Evolutionary conservation across 2,329 filamentous ascomycete genomes (phyloP), one percentile per base, ranked within the genome.

Genomic region (Apiospora koreana): DNA sequence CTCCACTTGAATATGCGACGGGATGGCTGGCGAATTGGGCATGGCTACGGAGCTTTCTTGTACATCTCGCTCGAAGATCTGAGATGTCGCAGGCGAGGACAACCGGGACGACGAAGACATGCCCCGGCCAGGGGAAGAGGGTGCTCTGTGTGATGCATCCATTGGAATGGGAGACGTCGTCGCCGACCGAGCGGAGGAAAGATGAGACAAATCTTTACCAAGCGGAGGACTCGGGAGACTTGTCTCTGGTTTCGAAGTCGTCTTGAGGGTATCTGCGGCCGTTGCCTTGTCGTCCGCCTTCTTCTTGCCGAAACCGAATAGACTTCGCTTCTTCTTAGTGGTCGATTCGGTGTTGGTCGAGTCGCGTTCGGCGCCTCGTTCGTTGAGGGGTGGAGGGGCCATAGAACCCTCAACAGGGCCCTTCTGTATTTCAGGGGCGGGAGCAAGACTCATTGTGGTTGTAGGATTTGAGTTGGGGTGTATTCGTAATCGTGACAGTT

Each of bases 1-100:
- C 80, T 98, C 95, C 9, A 94, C 97, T 76, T 95, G 91, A 76
- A 98, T 97, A 78, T 98, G 95, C 9, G 93, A 91, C 3, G 95
- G 95, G 72, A 98, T 96, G n/a, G 94, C 93, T 0, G 93, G 91
- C 3, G 93, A 95, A 72, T 88, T 90, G 71, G 94, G 92, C 50
- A 88, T 84, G n/a, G 89, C 82, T 21, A 89, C 82, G 41, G 88
- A 85, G 76, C 89, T 89, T 77, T 98, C 95, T 81, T 98, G 95
- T 31, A 98, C 95, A 80, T 95, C 94, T 77, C 95, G 93, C 84
- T 98, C 95, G 79, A 98, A 98, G 76, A 98, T 98, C 75, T 92
- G 90, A 5, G 90, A 92, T 38, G 88, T 87, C 14, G 94, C 93
- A 18, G 95, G 94, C 25, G 94, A 97, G 68, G 92, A 89, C 62